Conservation (phyloP, 1,284 basidiomycete species). For the Marasmius oreades region DNA sequence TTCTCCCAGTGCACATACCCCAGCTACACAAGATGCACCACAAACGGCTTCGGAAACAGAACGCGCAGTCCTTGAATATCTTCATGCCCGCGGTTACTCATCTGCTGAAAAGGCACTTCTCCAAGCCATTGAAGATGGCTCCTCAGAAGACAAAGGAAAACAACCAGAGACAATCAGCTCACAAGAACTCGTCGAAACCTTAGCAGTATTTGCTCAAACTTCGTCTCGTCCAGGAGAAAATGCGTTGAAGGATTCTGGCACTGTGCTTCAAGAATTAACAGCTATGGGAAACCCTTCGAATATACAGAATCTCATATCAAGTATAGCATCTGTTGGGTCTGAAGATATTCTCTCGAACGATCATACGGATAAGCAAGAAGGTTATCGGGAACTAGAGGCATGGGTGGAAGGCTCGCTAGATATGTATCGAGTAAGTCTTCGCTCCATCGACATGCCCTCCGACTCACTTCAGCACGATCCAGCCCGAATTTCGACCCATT, state of each 20-base stretch:
- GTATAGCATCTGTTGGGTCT: conserved; percentile 71
- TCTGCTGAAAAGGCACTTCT: conserved; percentile 74
- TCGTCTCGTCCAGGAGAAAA: conserved; percentile 62
- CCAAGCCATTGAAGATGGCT: conserved; percentile 59
- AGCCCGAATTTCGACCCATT: conserved; percentile 93
- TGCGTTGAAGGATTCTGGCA: conserved; percentile 59
- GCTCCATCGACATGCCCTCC: conserved; percentile 3
- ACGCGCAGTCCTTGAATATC: conserved; percentile 78
- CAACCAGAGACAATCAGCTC: conserved; percentile 49
- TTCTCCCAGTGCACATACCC: conserved; percentile 40
- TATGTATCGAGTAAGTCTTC: conserved; percentile 71
- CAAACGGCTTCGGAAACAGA: conserved; percentile 43
- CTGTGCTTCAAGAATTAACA: conserved; percentile 62
- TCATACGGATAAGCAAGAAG: conserved; percentile 86
- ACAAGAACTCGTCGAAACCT: conserved; percentile 63
- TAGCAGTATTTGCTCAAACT: conserved; percentile 65
- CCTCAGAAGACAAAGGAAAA: conserved; percentile 54
- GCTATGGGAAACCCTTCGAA: conserved; percentile 62
- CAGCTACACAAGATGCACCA: conserved; percentile 33
- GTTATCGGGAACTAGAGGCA: conserved; percentile 84
- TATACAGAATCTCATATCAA: conserved; percentile 72
- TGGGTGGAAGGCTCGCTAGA: conserved; percentile 91
- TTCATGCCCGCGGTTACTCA: conserved; percentile 78
- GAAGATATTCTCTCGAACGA: conserved; percentile 83
- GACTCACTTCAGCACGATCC: conserved; percentile 2